Percentiles rank a stretch among this genome's conserved stretches.
These are phyloP conservation scores for Diaporthe vaccinii DNA, from an alignment of 2,329 filamentous ascomycete species.

Conservation along the genomic window DNA sequence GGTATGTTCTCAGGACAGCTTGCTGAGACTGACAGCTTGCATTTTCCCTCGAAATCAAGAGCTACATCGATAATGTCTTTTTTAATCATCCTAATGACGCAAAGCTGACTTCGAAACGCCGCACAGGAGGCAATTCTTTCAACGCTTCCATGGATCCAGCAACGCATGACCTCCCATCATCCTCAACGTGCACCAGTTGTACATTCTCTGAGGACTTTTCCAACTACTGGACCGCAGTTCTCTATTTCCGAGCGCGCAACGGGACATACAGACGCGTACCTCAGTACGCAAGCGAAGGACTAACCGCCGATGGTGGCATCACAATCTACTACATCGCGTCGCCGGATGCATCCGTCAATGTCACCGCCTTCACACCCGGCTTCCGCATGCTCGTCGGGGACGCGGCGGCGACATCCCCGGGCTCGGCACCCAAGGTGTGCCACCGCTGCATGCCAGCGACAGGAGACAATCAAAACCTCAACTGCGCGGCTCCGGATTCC, in stretches of 20 bases:
- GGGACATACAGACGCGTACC: slow-evolving; percentile 36
- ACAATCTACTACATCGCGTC: slow-evolving; percentile 53
- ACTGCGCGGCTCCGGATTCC: slow-evolving; percentile 52
- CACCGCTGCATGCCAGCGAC: slow-evolving; percentile 53
- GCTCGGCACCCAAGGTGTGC: slow-evolving; percentile 47
- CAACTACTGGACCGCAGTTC: slow-evolving; percentile 36
- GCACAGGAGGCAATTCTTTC: slow-evolving; percentile 50
- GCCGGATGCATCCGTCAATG: slow-evolving; percentile 14
- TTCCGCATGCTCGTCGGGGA: slow-evolving; percentile 60
- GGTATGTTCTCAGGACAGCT: slow-evolving; percentile 43
- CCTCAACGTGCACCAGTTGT: slow-evolving; percentile 52
- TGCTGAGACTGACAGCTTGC: background rate
- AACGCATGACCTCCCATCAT: slow-evolving; percentile 3
- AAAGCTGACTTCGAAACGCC: background rate
- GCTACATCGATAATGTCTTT: no score
- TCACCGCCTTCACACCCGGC: slow-evolving; percentile 57
- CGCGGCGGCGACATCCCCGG: slow-evolving; percentile 47
- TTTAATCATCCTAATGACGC: background rate
- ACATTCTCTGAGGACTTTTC: slow-evolving; percentile 38
- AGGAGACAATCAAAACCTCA: slow-evolving; percentile 47
- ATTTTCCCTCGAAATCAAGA: background rate
- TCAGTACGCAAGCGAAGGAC: slow-evolving; percentile 27
- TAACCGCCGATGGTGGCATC: slow-evolving; percentile 61
- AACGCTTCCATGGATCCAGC: slow-evolving; percentile 53
- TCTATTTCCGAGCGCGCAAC: slow-evolving; percentile 37